A percentile compares a stretch with the other conserved stretches of the same genome.
Conservation (phyloP, 768 basidiomycete species). For the Macrolepiota fuliginosa region DNA sequence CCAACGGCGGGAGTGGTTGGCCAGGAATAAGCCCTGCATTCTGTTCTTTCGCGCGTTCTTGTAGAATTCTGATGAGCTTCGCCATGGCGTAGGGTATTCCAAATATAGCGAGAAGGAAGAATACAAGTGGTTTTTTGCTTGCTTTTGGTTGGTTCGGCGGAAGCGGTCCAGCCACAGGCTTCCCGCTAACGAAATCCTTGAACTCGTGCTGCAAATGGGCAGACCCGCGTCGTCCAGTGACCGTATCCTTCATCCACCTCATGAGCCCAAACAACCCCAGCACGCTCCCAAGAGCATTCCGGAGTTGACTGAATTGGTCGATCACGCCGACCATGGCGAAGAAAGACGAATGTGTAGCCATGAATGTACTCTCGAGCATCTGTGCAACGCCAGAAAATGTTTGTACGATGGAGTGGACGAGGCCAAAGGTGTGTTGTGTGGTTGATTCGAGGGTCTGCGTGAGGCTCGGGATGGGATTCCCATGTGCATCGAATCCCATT, state of each 20-base stretch:
- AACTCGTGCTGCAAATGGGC: slow-evolving; percentile 61
- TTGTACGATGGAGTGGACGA: slow-evolving; percentile 93
- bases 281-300: slow-evolving; percentile 91
- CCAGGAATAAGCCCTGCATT: slow-evolving; percentile 30
- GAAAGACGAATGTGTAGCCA: slow-evolving; percentile 94
- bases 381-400: slow-evolving; percentile 94
- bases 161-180: slow-evolving; percentile 40
- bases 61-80: slow-evolving; percentile 77
- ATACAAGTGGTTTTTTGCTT: slow-evolving; percentile 84
- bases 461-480: slow-evolving; percentile 61
- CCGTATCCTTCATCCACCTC: slow-evolving; percentile 74
- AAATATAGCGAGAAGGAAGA: slow-evolving; percentile 92
- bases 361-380: slow-evolving; percentile 96
- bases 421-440: slow-evolving; percentile 89
- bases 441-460: slow-evolving; percentile 86
- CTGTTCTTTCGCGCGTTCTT: slow-evolving; percentile 46
- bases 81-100: slow-evolving; percentile 95
- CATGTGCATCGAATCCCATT: slow-evolving; percentile 40
- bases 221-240: slow-evolving; percentile 37
- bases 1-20: slow-evolving; percentile 52
- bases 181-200: slow-evolving; percentile 69
- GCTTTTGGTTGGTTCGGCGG: slow-evolving; percentile 46
- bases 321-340: slow-evolving; percentile 97
- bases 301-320: slow-evolving; percentile 90
- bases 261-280: slow-evolving; percentile 89